Evolutionary conservation across 306 rosid species (phyloP).

Genomic region (Vigna nakashimae): DNA sequence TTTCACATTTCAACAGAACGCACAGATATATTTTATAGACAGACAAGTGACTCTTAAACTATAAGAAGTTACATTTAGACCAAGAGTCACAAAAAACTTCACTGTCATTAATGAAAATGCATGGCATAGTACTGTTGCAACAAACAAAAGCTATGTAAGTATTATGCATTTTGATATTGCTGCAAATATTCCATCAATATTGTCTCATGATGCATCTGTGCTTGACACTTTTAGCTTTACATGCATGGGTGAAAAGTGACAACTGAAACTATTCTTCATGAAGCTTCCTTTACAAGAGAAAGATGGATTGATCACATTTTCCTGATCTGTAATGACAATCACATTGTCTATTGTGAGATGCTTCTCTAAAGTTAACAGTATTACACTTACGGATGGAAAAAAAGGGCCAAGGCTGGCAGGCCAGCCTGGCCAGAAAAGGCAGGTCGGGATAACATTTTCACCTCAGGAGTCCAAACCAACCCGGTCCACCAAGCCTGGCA

Average conservation of each 20-base stretch:
- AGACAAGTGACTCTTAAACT: not conserved
- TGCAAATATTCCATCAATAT: conserved; percentile 23
- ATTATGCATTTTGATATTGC: conserved; percentile 25
- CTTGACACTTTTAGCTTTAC: conserved; percentile 22
- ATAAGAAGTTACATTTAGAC: not conserved
- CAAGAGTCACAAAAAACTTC: not conserved
- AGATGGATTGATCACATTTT: conserved; percentile 15
- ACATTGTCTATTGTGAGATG: conserved; percentile 23
- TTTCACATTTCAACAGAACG: not conserved
- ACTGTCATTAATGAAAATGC: not conserved
- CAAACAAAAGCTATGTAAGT: not conserved
- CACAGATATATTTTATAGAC: not conserved
- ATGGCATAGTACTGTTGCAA: not conserved
- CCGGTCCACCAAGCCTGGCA: too few species aligned
- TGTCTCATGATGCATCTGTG: not conserved
- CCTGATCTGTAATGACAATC: conserved; percentile 21
- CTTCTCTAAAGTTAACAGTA: not conserved
- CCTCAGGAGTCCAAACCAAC: too few species aligned
- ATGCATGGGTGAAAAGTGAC: conserved; percentile 10
- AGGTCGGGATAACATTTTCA: too few species aligned
- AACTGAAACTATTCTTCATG: not conserved
- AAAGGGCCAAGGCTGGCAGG: too few species aligned
- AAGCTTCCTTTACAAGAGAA: conserved; percentile 24
- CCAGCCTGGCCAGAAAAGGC: too few species aligned
- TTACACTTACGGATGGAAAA: too few species aligned